A percentile compares a stretch with the other conserved stretches of the same genome.
Conservation (phyloP, 225 moss, liverwort and hornwort genomes). For the Physcomitrellopsis africana region DNA sequence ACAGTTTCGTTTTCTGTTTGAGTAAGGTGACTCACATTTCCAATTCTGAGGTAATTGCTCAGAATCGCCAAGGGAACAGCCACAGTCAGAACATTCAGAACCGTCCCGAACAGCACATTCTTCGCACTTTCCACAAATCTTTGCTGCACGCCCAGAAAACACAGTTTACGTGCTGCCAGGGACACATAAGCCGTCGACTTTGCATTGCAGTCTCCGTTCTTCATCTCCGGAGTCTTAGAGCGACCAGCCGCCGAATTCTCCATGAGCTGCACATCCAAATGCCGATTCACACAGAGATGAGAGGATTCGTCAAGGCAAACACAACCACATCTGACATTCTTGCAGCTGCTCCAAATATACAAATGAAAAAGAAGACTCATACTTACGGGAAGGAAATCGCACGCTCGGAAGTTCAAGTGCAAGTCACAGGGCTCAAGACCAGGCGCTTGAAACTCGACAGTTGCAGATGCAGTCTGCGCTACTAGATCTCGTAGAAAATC, state of each 20-base stretch:
- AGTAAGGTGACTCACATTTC: conserved; percentile 36
- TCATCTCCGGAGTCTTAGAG: conserved; percentile 9
- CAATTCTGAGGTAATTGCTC: conserved; percentile 24
- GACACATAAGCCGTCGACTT: conserved; percentile 28
- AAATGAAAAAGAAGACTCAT: background rate
- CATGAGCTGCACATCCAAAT: conserved; percentile 10
- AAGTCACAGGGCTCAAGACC: background rate
- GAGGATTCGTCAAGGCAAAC: background rate
- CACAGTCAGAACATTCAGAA: conserved; percentile 40
- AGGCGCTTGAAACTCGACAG: background rate
- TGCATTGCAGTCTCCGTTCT: conserved; percentile 5
- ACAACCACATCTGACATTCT: background rate
- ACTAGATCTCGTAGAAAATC: background rate
- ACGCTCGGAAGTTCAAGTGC: background rate
- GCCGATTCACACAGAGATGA: background rate
- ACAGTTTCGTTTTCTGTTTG: background rate
- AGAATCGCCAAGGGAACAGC: conserved; percentile 38
- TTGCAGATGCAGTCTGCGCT: background rate
- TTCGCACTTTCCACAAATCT: conserved; percentile 39
- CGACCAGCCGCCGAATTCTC: background rate
- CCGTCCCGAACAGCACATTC: conserved; percentile 34
- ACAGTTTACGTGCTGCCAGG: background rate
- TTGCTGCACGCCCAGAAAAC: background rate
- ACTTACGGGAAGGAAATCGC: background rate
- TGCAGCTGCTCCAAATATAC: background rate